Evolutionary conservation across 441 rosid species (phyloP).

Genomic region (Melastoma candidum): DNA sequence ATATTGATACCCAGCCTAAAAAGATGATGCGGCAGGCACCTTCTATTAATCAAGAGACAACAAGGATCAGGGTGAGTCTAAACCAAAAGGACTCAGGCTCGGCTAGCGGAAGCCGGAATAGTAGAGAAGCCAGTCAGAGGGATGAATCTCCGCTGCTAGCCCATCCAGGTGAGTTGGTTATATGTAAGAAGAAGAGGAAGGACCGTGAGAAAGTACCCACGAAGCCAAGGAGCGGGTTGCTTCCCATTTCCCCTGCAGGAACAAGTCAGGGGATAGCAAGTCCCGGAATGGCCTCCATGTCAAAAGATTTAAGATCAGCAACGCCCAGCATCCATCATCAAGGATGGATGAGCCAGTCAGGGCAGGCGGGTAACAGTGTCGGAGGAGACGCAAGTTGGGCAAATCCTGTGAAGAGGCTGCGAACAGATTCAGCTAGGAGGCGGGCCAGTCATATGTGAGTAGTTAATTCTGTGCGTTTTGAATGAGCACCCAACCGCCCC

Average conservation of each 20-base stretch:
- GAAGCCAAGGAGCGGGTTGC: conserved; percentile 59
- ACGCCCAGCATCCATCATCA: conserved; percentile 45
- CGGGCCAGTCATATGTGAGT: conserved; percentile 80
- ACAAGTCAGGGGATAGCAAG: conserved; percentile 53
- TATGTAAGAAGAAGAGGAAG: conserved; percentile 98
- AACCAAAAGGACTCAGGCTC: conserved; percentile 65
- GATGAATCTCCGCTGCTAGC: conserved; percentile 61
- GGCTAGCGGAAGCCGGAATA: conserved; percentile 40
- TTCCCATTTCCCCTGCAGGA: conserved; percentile 79
- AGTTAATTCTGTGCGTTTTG: conserved; percentile 15
- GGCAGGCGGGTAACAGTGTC: conserved; percentile 45
- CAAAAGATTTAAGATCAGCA: conserved; percentile 43
- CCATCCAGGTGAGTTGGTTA: conserved; percentile 91
- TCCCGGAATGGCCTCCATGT: conserved; percentile 36
- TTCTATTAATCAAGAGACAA: not conserved
- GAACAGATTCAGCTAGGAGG: conserved; percentile 93
- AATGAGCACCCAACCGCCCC: too few relatives aligned
- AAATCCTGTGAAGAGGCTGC: conserved; percentile 92
- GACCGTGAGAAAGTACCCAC: conserved; percentile 77
- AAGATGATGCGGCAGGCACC: too few relatives aligned
- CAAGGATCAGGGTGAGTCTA: conserved; percentile 55
- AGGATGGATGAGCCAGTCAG: conserved; percentile 59
- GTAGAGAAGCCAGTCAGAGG: conserved; percentile 40
- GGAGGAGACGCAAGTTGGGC: conserved; percentile 91
- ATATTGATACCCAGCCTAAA: conserved; percentile 25